phyloP scores from a whole-genome alignment of 129 eudicot species.

The Chrysanthemum makinoi region DNA sequence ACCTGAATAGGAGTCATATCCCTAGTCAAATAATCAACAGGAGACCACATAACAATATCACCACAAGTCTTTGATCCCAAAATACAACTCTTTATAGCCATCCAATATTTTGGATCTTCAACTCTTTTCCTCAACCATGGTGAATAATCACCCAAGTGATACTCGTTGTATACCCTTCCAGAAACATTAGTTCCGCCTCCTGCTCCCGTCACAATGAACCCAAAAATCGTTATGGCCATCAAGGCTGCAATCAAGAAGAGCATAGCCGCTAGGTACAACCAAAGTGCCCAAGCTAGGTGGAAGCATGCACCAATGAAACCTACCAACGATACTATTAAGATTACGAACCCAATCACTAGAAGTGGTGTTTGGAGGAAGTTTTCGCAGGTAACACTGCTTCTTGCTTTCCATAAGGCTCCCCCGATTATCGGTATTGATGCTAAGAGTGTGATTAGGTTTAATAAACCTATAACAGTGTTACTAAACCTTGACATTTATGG shows the following conservation, averaged over 20 bases:
- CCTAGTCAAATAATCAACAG: conserved; percentile 60
- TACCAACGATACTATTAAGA: conserved; percentile 61
- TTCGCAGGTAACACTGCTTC: conserved; percentile 70
- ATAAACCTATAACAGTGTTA: conserved; percentile 76
- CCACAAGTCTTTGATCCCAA: conserved; percentile 79
- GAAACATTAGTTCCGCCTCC: conserved; percentile 63
- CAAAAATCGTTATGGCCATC: conserved; percentile 58
- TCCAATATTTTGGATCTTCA: conserved; percentile 56
- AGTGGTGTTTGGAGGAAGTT: conserved; percentile 86
- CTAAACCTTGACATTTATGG: conserved; percentile 59
- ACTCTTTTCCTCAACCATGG: conserved; percentile 76
- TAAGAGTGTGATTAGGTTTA: conserved; percentile 75
- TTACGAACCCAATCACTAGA: conserved; percentile 62
- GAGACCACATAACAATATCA: conserved; percentile 67
- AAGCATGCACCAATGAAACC: conserved; percentile 91
- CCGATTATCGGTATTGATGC: conserved; percentile 87
- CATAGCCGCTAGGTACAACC: conserved; percentile 68
- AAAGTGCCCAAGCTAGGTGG: conserved; percentile 71
- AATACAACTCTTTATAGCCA: conserved; percentile 55
- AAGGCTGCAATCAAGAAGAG: conserved; percentile 53
- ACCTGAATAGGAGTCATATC: conserved; percentile 92
- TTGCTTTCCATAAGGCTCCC: conserved; percentile 76
- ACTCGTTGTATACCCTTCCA: conserved; percentile 69
- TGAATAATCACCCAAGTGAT: conserved; percentile 53
- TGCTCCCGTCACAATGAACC: conserved; percentile 67